A percentile compares a stretch with the other conserved stretches of the same genome.
Conservation (phyloP, 2,329 filamentous ascomycete genomes). For the Colletotrichum lindemuthianum region DNA sequence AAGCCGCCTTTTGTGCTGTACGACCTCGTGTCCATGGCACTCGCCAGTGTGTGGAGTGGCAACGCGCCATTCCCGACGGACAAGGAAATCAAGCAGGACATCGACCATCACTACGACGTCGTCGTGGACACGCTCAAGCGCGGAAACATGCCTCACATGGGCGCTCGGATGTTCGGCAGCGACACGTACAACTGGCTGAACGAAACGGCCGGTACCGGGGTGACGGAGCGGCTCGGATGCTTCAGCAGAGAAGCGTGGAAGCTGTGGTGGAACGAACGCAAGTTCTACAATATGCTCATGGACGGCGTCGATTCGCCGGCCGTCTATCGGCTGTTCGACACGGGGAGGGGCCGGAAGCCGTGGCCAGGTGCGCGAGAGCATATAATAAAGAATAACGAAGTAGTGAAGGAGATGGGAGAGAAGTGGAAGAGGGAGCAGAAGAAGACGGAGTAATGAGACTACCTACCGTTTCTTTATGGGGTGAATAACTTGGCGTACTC, state of each 20-base stretch:
- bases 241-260: constrained; percentile 53
- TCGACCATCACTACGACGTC: constrained; percentile 43
- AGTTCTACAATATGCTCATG: constrained; percentile 52
- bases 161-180: constrained; percentile 38
- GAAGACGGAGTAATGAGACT: constrained; percentile 7
- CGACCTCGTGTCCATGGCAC: constrained; percentile 45
- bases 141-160: constrained; percentile 41
- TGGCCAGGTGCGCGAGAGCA: constrained; percentile 50
- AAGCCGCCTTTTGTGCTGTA: constrained; percentile 42
- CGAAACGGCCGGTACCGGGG: constrained; percentile 53
- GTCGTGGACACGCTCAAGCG: constrained; percentile 37
- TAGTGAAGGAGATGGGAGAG: constrained; percentile 35
- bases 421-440: constrained; percentile 17
- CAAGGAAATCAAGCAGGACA: constrained; percentile 41
- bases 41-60: constrained; percentile 43
- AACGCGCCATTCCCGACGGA: constrained; percentile 36
- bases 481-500: too few relatives aligned
- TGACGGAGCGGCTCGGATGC: constrained; percentile 49
- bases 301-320: constrained; percentile 51
- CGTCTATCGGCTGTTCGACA: constrained; percentile 54
- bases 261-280: constrained; percentile 53
- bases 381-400: constrained; percentile 43
- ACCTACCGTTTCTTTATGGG: too few relatives aligned
- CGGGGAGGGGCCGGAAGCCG: constrained; percentile 47
- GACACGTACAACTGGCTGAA: constrained; percentile 50